Percentiles rank a stretch among this genome's conserved stretches.
Evolutionary conservation across 495 filamentous ascomycete genomes (phyloP).

Genomic region (Echria macrotheca): DNA sequence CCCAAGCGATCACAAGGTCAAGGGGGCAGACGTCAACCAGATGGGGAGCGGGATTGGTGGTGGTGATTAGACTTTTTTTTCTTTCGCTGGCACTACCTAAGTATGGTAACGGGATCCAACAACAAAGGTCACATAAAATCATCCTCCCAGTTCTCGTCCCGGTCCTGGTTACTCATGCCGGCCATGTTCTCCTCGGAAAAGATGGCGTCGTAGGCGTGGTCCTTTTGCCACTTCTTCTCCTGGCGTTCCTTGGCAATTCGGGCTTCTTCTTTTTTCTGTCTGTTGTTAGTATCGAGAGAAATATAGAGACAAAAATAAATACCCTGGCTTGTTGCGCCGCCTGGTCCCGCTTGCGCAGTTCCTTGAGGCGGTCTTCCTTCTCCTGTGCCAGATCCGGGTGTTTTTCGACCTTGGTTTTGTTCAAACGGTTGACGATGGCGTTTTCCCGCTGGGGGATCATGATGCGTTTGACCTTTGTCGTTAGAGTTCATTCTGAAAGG

Average conservation of each 20-base stretch:
- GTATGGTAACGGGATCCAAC: not conserved
- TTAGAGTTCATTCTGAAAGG: not conserved
- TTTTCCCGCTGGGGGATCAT: conserved; percentile 76
- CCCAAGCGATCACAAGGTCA: conserved; percentile 69
- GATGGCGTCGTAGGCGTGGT: conserved; percentile 89
- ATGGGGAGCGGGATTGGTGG: conserved; percentile 42
- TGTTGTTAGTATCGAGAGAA: not conserved
- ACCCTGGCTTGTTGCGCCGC: conserved; percentile 61
- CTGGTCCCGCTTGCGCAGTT: conserved; percentile 63
- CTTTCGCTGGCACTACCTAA: not conserved
- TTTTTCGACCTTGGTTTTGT: conserved; percentile 88
- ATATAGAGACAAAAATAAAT: conserved; percentile 19
- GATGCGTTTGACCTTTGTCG: conserved; percentile 59
- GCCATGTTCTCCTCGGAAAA: conserved; percentile 64
- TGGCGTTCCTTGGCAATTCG: conserved; percentile 69
- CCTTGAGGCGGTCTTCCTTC: conserved; percentile 66
- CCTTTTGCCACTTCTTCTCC: conserved; percentile 88
- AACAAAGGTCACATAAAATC: conserved; percentile 72
- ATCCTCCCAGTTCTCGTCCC: conserved; percentile 56
- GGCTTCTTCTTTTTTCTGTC: conserved; percentile 72
- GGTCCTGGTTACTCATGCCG: conserved; percentile 61
- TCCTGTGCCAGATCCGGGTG: conserved; percentile 75
- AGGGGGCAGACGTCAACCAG: conserved; percentile 41
- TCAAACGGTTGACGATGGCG: conserved; percentile 86
- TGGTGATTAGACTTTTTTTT: not conserved